phyloP scores from a whole-genome alignment of 768 basidiomycete species.

The Pleurotus cornucopiae region DNA sequence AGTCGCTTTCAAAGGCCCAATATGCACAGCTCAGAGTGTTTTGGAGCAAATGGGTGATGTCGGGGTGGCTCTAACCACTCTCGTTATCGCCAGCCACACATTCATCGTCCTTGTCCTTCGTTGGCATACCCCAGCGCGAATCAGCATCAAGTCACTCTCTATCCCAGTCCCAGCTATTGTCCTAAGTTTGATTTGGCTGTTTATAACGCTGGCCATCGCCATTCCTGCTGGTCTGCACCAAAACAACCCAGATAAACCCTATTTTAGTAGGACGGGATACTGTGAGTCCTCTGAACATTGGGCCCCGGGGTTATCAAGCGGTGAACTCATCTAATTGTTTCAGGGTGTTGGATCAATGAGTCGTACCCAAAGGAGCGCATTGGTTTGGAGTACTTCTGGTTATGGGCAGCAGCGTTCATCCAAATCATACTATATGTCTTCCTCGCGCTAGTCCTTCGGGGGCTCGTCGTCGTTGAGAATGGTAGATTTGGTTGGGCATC shows the following conservation, averaged over 20 bases:
- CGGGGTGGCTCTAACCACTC: conserved; percentile 24
- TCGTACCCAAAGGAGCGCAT: conserved; percentile 29
- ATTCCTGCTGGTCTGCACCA: conserved; percentile 27
- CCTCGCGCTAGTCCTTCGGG: conserved; percentile 28
- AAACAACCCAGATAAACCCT: conserved; percentile 15
- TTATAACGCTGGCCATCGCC: conserved; percentile 27
- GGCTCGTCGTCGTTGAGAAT: conserved; percentile 1
- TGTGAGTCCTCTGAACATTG: conserved; percentile 18
- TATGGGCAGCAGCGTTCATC: conserved; percentile 35
- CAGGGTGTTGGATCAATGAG: conserved; percentile 42
- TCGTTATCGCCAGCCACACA: conserved; percentile 35
- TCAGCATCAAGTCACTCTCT: background rate
- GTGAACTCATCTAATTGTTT: too few species aligned
- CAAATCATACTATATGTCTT: conserved; percentile 34
- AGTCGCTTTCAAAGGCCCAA: conserved; percentile 25
- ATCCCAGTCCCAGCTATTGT: conserved; percentile 22
- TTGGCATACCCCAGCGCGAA: conserved; percentile 20
- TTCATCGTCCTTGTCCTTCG: conserved; percentile 33
- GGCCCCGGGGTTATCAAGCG: too few species aligned
- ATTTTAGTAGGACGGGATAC: conserved; percentile 31
- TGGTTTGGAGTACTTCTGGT: conserved; percentile 38
- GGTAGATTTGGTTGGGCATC: background rate
- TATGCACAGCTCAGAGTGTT: conserved; percentile 33
- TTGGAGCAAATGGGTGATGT: conserved; percentile 37
- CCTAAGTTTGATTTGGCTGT: conserved; percentile 28